Base-by-base conservation (phyloP, 2,329 filamentous ascomycete species). In the Madurella fahalii region DNA sequence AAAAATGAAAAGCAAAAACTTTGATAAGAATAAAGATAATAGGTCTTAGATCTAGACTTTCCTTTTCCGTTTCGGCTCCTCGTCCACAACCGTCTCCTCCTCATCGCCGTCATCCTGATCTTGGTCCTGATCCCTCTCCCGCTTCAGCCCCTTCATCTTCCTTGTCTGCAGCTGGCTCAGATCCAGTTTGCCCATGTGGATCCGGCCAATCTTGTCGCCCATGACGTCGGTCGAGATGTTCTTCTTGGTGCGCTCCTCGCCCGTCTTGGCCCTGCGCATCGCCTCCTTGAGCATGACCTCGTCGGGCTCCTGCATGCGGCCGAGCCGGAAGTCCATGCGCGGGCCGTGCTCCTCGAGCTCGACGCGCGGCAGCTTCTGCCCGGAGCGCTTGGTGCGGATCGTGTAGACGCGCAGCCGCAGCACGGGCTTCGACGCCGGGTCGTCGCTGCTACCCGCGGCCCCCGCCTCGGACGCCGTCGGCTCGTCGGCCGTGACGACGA, bases 111-210 rank as follows among this genome's bases (percentile, higher is more conserved):
- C 75, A 15, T 65, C 75, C 4, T 74, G 77, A 49, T 80, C 82
- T 20, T 76, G 77, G 41, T 80, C 78, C 20, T 82, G 74, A 59
- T 85, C 85, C 52, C 90, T 83, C 61, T 81, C 84, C 62, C 94
- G 81, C 83, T 97, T 99, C 63, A 99, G 73, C 63, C 92, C 94
- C 84, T 99, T 99, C 92, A 99, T 97, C 84, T 99, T 99, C 68
- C 94, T 86, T 50, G 92, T 95, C 78, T 99, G 94, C 72, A 99
- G 73, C 65, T 87, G 82, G 68, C 78, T 80, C 56, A 99, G 80
- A 74, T 99, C 91, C 74, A 96, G 91, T 76, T 87, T 90, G 67
- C 89, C 90, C 57, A 95, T 74, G 71, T 99, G 94, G 60, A 99
- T 88, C 64, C 91, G 86, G 60, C 93, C 94, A 61, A 97, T 80